Base-by-base conservation (phyloP, 768 basidiomycete genomes). In the Panaeolus papilionaceus region DNA sequence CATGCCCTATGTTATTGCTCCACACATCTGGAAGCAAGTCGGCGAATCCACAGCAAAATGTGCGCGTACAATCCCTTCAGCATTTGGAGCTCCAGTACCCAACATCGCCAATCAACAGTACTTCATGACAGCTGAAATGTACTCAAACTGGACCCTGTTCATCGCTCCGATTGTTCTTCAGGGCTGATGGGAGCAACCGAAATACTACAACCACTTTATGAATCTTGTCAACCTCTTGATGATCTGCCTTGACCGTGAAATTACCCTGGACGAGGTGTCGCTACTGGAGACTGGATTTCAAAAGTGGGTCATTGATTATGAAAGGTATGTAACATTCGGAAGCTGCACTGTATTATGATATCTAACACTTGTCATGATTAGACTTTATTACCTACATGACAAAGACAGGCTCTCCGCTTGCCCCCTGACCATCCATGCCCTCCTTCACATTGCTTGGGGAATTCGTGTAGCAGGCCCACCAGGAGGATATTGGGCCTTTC, bases 181-280 rank as follows among this genome's bases (percentile, higher is more conserved):
- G 4, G 39, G 75, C 8, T 70, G 73, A 0, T 85, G 84, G 71
- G 37, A 12, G 11, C 37, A 73, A 11, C 64, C 64, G 3, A 70
- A 67, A 23, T 85, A 84, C 69, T 85, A 80, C 67, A 68, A 77
- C 0, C 84, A 86, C 68, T 84, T 85, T 66, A 63, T 84, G 8
- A n/a, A 73, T 2, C 78, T 86, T 11, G 78, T 83, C 23, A 44
- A 69, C 3, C 76, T 85, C 4, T 68, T 85, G 51, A 74, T 76
- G 38, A 45, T 69, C 6, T 79, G 79, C 64, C 75, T 86, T 6
- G 74, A 82, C 58, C 82, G 78, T 38, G 76, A 79, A 64, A 71
- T 81, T 18, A 33, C 33, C 33, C 33, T 33, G 33, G 33, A 33
- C 33, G 33, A 33, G 33, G 33, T 33, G 3, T 3, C 3, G 33